Percentiles rank a stretch among this genome's conserved stretches.
phyloP scores from a whole-genome alignment of 2,329 filamentous ascomycete species.

The Ceratocystiopsis brevicomis region DNA sequence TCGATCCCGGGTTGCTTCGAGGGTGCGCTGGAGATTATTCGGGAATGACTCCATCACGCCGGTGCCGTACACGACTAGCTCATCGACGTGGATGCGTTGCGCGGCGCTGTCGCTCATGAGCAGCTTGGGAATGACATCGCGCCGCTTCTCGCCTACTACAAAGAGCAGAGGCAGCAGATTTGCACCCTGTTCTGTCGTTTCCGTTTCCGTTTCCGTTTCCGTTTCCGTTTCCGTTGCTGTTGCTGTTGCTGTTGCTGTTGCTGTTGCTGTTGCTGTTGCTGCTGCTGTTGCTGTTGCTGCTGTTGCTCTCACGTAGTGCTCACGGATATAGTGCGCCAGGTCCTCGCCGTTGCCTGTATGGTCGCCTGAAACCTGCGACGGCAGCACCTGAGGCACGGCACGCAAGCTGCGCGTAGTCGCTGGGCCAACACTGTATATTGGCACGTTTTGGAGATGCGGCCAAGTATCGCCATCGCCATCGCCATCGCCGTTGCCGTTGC shows the following conservation, averaged over 20 bases:
- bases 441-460: slow-evolving; percentile 36
- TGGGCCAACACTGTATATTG: slow-evolving; percentile 62
- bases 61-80: slow-evolving; percentile 75
- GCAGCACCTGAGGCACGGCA: slow-evolving; percentile 30
- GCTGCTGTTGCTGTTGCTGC: no score
- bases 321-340: slow-evolving; percentile 58
- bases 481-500: slow-evolving; percentile 6
- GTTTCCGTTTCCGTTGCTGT: no score
- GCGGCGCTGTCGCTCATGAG: slow-evolving; percentile 34
- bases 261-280: no score
- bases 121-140: slow-evolving; percentile 76
- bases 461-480: slow-evolving; percentile 17
- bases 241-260: no score
- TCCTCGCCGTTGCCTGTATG: slow-evolving; percentile 72
- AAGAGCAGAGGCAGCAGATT: slow-evolving; percentile 49
- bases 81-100: slow-evolving; percentile 47
- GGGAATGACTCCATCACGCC: slow-evolving; percentile 65
- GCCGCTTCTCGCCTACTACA: slow-evolving; percentile 70
- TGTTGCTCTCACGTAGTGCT: slow-evolving; percentile 40
- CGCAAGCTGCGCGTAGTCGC: slow-evolving; percentile 59
- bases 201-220: no score
- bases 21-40: slow-evolving; percentile 36
- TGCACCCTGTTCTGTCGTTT: no score
- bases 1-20: slow-evolving; percentile 25
- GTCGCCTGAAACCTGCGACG: slow-evolving; percentile 51